Percentiles rank a stretch among this genome's conserved stretches.
These are phyloP conservation scores for Teunomyces aglyptinius DNA, from an alignment of 805 yeast genomes.

Conservation along the genomic window DNA sequence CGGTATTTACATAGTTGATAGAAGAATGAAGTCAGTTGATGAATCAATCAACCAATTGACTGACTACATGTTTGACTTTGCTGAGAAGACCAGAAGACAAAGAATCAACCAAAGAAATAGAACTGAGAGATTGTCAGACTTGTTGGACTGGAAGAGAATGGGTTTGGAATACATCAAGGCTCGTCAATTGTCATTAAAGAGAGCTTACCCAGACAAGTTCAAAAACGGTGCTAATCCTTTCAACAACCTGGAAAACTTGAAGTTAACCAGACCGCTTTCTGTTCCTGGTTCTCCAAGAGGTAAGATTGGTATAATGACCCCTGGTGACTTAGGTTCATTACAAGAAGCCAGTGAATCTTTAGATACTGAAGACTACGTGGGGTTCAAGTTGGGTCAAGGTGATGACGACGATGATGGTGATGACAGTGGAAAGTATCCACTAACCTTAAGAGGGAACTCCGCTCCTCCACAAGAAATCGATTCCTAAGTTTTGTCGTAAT, in stretches of 20 bases:
- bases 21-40: constrained; percentile 88
- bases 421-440: constrained; percentile 39
- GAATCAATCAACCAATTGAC: constrained; percentile 90
- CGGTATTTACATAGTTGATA: constrained; percentile 95
- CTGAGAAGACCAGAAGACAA: constrained; percentile 89
- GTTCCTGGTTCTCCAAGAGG: constrained; percentile 97
- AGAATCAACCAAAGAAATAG: constrained; percentile 97
- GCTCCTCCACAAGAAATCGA: constrained; percentile 36
- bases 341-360: constrained; percentile 80
- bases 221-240: constrained; percentile 49
- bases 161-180: constrained; percentile 96
- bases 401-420: constrained; percentile 44
- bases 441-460: constrained; percentile 49
- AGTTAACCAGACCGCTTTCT: constrained; percentile 85
- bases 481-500: neutral
- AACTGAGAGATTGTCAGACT: constrained; percentile 88
- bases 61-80: constrained; percentile 85
- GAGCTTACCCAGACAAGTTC: constrained; percentile 91
- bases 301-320: constrained; percentile 79
- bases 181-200: constrained; percentile 81
- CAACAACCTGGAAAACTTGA: constrained; percentile 49
- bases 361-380: constrained; percentile 73
- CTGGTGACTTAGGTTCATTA: constrained; percentile 95
- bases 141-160: constrained; percentile 97
- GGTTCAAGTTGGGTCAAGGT: constrained; percentile 47